phyloP scores from a whole-genome alignment of 176 grass and related monocot species.

The Lolium perenne region DNA sequence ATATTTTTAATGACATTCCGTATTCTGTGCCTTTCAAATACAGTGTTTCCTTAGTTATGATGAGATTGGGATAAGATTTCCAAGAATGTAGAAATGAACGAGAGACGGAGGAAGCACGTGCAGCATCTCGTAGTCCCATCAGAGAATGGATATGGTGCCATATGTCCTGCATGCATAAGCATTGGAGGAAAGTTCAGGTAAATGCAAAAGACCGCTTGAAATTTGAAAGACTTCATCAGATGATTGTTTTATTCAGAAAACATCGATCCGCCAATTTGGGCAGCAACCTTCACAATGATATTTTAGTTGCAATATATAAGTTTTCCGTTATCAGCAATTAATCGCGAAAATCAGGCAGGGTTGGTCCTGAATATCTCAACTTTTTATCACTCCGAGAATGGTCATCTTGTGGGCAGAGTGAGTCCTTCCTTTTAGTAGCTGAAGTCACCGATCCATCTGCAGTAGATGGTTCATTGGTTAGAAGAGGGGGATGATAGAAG shows the following conservation, averaged over 20 bases:
- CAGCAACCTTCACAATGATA: neutral
- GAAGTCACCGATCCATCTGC: neutral
- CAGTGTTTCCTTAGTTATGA: neutral
- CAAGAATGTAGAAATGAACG: neutral
- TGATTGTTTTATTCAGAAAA: neutral
- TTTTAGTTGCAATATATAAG: constrained; percentile 9
- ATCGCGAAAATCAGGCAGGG: neutral
- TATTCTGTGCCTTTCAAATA: neutral
- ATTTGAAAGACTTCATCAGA: neutral
- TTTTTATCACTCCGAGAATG: neutral
- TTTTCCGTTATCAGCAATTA: neutral
- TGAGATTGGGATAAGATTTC: constrained; percentile 12
- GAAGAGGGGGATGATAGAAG: neutral
- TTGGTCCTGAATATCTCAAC: constrained; percentile 11
- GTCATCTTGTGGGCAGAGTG: neutral
- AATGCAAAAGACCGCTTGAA: neutral
- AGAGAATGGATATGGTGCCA: constrained; percentile 15
- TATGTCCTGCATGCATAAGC: constrained; percentile 10
- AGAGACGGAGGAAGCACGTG: constrained; percentile 4
- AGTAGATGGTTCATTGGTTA: neutral
- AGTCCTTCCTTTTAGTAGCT: neutral
- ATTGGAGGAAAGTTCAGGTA: neutral
- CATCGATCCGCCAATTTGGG: neutral
- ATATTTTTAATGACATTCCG: neutral
- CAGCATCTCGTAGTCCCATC: constrained; percentile 10